Evolutionary conservation across 129 eudicot genomes (phyloP).

Genomic region (Centrapalus pauciflorus): DNA sequence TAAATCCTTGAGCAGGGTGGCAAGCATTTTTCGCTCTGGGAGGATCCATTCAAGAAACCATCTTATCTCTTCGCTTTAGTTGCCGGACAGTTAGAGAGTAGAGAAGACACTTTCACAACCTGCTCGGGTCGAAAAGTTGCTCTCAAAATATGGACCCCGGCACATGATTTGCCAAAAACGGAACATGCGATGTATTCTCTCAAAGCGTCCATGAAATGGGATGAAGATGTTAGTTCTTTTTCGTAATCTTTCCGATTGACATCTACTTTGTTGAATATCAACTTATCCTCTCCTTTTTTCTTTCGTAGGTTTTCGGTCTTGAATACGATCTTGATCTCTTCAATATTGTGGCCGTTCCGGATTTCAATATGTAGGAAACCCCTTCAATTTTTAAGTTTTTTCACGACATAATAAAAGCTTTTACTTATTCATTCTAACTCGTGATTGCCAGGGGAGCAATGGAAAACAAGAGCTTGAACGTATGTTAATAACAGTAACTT

Average conservation of each 20-base stretch:
- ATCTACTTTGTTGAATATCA: background rate
- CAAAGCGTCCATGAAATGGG: slow-evolving; percentile 98
- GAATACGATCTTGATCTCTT: slow-evolving; percentile 96
- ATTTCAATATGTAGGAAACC: slow-evolving; percentile 64
- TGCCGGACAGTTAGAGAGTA: slow-evolving; percentile 85
- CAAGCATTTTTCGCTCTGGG: slow-evolving; percentile 85
- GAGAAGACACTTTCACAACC: slow-evolving; percentile 79
- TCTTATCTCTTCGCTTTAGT: slow-evolving; percentile 95
- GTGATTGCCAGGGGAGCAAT: slow-evolving; percentile 88
- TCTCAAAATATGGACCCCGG: slow-evolving; percentile 80
- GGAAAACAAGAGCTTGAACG: slow-evolving; percentile 98
- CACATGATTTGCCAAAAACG: slow-evolving; percentile 84
- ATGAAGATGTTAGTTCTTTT: slow-evolving; percentile 72
- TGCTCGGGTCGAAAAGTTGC: slow-evolving; percentile 78
- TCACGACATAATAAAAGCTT: background rate
- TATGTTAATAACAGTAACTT: slow-evolving; percentile 25
- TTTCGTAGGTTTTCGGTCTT: slow-evolving; percentile 69
- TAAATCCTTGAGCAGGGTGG: no score
- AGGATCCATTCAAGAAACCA: slow-evolving; percentile 90
- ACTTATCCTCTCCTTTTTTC: background rate
- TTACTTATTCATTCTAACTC: background rate
- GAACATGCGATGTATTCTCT: slow-evolving; percentile 95
- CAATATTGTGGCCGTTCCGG: slow-evolving; percentile 93
- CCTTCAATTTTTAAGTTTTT: background rate
- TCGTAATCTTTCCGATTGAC: background rate